Conservation (phyloP, 2,329 filamentous ascomycete species). For the Penicillium glabrum region DNA sequence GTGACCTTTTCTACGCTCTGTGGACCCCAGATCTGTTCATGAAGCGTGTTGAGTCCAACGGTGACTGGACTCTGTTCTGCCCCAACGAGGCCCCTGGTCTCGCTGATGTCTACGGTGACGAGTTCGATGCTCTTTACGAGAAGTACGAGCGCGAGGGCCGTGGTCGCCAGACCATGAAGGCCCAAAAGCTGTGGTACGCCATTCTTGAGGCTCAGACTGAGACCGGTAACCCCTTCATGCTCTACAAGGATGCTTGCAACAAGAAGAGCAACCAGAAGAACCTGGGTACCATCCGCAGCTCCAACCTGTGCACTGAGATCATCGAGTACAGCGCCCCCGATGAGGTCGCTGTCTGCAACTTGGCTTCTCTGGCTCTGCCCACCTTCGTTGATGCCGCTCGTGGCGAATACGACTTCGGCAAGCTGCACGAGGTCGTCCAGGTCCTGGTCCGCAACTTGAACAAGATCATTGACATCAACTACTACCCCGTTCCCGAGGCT, state of each 20-base stretch:
- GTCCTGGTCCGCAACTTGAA: constrained; percentile 94
- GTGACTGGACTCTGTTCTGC: constrained; percentile 97
- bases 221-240: constrained; percentile 98
- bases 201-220: constrained; percentile 98
- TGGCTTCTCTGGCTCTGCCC: constrained; percentile 90
- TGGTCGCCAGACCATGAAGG: constrained; percentile 88
- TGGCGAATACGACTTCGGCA: constrained; percentile 90
- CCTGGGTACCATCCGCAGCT: constrained; percentile 95
- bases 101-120: constrained; percentile 94
- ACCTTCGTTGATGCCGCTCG: constrained; percentile 84
- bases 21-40: constrained; percentile 99
- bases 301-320: constrained; percentile 98
- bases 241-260: constrained; percentile 99
- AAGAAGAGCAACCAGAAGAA: constrained; percentile 99
- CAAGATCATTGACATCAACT: constrained; percentile 97
- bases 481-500: constrained; percentile 95
- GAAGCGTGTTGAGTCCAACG: constrained; percentile 98
- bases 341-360: constrained; percentile 97
- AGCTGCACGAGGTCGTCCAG: constrained; percentile 90
- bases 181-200: constrained; percentile 99
- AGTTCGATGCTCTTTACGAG: constrained; percentile 93
- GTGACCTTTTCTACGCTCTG: constrained; percentile 94
- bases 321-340: constrained; percentile 96
- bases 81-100: constrained; percentile 94
- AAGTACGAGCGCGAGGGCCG: constrained; percentile 82